Base-by-base conservation (phyloP, 805 yeast species). In the Ogataea ganodermae region DNA sequence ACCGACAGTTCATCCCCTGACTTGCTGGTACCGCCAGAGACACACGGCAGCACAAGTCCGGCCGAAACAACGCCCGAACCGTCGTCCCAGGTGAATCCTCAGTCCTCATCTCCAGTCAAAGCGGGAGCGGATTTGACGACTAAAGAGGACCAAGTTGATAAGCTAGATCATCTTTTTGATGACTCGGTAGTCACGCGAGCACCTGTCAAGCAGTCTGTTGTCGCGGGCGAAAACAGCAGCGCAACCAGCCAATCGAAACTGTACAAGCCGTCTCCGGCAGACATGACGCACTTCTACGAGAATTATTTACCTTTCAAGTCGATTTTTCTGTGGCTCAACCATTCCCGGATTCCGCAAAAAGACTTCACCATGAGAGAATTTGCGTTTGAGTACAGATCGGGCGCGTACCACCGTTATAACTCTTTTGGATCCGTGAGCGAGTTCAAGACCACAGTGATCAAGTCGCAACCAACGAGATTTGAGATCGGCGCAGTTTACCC, bases 401-500 rank as follows among this genome's bases (percentile, higher is more conserved):
- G 95, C 13, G 94, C 90, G 1, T 94, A 92, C 63, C 86, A 88
- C 56, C 85, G 99, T 56, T 92, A 91, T 70, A 86, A 85, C 60
- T 86, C 97, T 1, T 94, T 77, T 57, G 68, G 70, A 1, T 70
- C 78, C 3, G 74, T 73, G 18, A 86, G 81, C 35, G 96, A 87
- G 39, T 89, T 94, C 69, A 88, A 86, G 60, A 71, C 76, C n/a
- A 81, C 87, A 10, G 92, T 91, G 3, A 75, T 84, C 17, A 75
- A 71, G 41, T 78, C 89, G 13, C 81, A 82, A 49, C 99, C 99
- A 1, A 82, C 86, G 28, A 83, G 99, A 66, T 94, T 94, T 63
- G 99, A 94, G 69, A 79, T 94, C 42, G 99, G 99, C 26, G 96
- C 98, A 0, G 84, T 90, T 3, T 94, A 90, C 63, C 76, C 89